Conservation (phyloP, 352 stramenopile genomes). For the Globisporangium rhizosaccharum region DNA sequence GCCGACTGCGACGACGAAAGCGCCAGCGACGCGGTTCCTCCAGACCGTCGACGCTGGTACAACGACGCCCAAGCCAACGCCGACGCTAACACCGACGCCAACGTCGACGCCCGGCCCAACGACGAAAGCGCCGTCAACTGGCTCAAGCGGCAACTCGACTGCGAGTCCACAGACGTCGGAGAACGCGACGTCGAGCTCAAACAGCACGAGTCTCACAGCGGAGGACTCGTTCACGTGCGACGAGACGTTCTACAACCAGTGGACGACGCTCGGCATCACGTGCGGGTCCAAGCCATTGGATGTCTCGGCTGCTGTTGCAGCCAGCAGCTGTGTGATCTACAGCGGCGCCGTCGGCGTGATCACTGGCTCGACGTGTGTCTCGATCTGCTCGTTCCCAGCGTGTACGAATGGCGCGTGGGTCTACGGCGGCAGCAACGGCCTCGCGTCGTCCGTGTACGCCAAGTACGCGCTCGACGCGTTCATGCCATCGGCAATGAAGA, state of each 20-base stretch:
- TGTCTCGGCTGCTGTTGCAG: conserved; percentile 40
- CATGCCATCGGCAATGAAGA: conserved; percentile 38
- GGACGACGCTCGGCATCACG: conserved; percentile 59
- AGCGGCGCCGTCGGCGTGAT: conserved; percentile 46
- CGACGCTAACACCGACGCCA: not conserved
- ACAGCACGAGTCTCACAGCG: conserved; percentile 12
- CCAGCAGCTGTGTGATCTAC: conserved; percentile 72
- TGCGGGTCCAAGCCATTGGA: conserved; percentile 46
- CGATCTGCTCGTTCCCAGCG: conserved; percentile 72
- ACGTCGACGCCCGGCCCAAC: conserved; percentile 1
- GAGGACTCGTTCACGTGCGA: conserved; percentile 58
- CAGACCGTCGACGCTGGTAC: conserved; percentile 1
- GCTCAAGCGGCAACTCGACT: not conserved
- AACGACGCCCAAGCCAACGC: conserved; percentile 2
- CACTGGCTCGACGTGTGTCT: conserved; percentile 58
- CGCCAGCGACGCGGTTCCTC: conserved; percentile 6
- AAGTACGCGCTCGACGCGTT: conserved; percentile 48
- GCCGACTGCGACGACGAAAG: not conserved
- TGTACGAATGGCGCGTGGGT: conserved; percentile 55
- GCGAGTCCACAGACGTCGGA: not conserved
- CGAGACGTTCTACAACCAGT: conserved; percentile 74
- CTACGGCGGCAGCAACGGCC: conserved; percentile 55
- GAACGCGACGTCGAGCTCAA: conserved; percentile 14
- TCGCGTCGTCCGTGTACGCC: conserved; percentile 64
- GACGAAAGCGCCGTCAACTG: not conserved